Evolutionary conservation across 164 flowering plant genomes (phyloP).

Genomic region (Piper longum): DNA sequence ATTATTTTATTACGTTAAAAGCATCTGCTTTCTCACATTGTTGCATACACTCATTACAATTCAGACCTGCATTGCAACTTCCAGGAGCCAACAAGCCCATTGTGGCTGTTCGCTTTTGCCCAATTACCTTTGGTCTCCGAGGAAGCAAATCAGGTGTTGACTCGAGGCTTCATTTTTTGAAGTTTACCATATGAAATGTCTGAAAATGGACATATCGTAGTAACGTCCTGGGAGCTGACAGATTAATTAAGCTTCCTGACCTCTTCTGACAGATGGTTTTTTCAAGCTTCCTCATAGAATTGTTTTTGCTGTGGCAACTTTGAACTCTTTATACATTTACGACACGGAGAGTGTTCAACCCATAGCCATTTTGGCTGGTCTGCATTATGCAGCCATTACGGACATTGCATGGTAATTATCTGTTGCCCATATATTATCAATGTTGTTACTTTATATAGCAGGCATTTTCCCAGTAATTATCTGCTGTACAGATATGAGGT

Average conservation of each 20-base stretch:
- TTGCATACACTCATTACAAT: neutral
- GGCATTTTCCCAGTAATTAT: too few species aligned
- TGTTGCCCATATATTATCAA: too few species aligned
- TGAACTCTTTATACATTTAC: slow-evolving; percentile 82
- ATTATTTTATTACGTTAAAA: neutral
- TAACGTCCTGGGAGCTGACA: neutral
- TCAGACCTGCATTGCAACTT: slow-evolving; percentile 86
- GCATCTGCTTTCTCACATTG: neutral
- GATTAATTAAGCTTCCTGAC: neutral
- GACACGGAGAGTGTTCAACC: slow-evolving; percentile 84
- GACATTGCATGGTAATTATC: slow-evolving; percentile 76
- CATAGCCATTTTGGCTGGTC: slow-evolving; percentile 78
- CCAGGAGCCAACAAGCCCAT: slow-evolving; percentile 87
- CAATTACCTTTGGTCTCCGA: slow-evolving; percentile 47
- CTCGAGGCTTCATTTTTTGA: neutral
- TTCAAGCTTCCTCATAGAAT: slow-evolving; percentile 88
- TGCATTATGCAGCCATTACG: slow-evolving; percentile 94
- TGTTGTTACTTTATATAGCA: too few species aligned
- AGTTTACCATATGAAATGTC: neutral
- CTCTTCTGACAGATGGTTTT: slow-evolving; percentile 29
- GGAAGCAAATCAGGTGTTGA: slow-evolving; percentile 49
- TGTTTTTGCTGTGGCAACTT: slow-evolving; percentile 81
- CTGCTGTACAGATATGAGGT: neutral
- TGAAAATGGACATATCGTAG: neutral
- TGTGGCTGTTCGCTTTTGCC: slow-evolving; percentile 88